A percentile compares a stretch with the other conserved stretches of the same genome.
Evolutionary conservation across 2,329 filamentous ascomycete species (phyloP).

Genomic region (Cladosporium oxysporum): DNA sequence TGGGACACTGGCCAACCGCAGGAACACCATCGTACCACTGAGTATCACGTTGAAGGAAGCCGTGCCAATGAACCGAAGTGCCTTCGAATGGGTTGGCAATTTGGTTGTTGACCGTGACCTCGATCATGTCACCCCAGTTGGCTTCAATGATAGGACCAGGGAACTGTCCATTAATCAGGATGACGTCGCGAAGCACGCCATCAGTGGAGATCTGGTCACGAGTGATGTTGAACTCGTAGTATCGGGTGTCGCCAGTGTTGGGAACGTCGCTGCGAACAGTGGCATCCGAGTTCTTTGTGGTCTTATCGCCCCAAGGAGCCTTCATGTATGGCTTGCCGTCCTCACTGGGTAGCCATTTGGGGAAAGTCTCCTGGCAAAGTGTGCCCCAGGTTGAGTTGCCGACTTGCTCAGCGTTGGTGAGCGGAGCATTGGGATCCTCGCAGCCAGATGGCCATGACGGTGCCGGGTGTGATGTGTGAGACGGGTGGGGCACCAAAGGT

Average conservation of each 20-base stretch:
- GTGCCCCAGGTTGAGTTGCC: constrained; percentile 29
- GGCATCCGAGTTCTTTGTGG: constrained; percentile 30
- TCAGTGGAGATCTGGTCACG: constrained; percentile 29
- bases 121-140: constrained; percentile 45
- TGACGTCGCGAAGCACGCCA: constrained; percentile 28
- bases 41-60: constrained; percentile 38
- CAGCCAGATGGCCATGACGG: constrained; percentile 15
- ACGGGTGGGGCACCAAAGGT: neutral
- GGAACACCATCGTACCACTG: constrained; percentile 46
- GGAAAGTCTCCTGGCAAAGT: constrained; percentile 27
- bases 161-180: constrained; percentile 30
- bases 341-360: constrained; percentile 28
- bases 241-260: constrained; percentile 32
- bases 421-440: constrained; percentile 21
- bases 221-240: constrained; percentile 32
- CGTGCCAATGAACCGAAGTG: constrained; percentile 48
- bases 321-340: constrained; percentile 22
- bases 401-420: constrained; percentile 30
- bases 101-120: constrained; percentile 39
- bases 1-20: constrained; percentile 44
- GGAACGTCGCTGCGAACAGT: constrained; percentile 31
- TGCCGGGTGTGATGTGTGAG: neutral
- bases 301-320: constrained; percentile 33
- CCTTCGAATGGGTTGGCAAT: constrained; percentile 35
- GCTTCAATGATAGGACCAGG: constrained; percentile 32